Conservation (phyloP, 345 rosid genomes). For the Aquilaria yunnanensis region DNA sequence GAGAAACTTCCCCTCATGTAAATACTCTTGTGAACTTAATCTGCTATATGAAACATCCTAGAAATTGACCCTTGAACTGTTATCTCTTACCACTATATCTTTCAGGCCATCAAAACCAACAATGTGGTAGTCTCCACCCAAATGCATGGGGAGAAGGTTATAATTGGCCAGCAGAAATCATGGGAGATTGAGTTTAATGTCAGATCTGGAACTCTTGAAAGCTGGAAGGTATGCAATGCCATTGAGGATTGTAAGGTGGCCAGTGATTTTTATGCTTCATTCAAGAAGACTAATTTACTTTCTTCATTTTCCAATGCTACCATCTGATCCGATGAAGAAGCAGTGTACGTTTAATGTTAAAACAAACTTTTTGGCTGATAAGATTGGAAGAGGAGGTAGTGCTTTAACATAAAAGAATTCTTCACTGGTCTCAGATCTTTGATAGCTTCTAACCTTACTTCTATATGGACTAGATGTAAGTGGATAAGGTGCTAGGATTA, state of each 20-base stretch:
- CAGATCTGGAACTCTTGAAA: slow-evolving; percentile 54
- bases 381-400: too few species aligned
- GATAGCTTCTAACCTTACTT: too few species aligned
- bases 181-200: slow-evolving; percentile 71
- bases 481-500: too few species aligned
- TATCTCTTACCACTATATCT: slow-evolving; percentile 4
- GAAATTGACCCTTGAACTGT: slow-evolving; percentile 1
- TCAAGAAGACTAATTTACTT: too few species aligned
- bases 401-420: too few species aligned
- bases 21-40: slow-evolving; percentile 7
- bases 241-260: slow-evolving; percentile 9
- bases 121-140: slow-evolving; percentile 38
- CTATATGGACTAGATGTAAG: too few species aligned
- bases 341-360: too few species aligned
- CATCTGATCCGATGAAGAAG: too few species aligned
- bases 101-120: slow-evolving; percentile 50
- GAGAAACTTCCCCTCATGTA: slow-evolving; percentile 61
- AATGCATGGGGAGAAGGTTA: slow-evolving; percentile 46
- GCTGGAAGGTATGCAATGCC: slow-evolving; percentile 73
- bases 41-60: background rate
- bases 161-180: slow-evolving; percentile 39
- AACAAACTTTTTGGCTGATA: too few species aligned
- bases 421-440: too few species aligned
- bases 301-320: too few species aligned
- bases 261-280: too few species aligned